These are phyloP conservation scores for Allomyces macrogynus DNA, from an alignment of 192 early-diverging fungal genomes.

Conservation along the genomic window DNA sequence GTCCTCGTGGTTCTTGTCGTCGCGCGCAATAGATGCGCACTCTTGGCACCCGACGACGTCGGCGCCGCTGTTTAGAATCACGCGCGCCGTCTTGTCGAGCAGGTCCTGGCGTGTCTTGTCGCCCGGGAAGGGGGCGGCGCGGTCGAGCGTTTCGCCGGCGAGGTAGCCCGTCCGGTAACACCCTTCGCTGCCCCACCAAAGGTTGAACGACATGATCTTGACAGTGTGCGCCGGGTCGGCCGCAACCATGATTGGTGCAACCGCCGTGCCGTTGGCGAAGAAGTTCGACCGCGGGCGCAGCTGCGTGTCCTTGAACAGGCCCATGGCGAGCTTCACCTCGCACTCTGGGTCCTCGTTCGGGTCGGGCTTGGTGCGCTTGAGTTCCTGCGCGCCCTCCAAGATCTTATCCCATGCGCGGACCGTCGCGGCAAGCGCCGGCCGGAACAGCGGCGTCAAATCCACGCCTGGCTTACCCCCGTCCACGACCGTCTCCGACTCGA, in stretches of 20 bases:
- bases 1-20: background rate
- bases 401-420: conserved; percentile 10
- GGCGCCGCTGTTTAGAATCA: conserved; percentile 13
- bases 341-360: background rate
- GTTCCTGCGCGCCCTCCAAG: conserved; percentile 4
- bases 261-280: background rate
- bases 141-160: background rate
- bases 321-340: background rate
- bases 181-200: conserved; percentile 14
- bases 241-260: background rate
- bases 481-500: conserved; percentile 7
- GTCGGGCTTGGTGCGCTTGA: conserved; percentile 5
- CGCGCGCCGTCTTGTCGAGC: conserved; percentile 13
- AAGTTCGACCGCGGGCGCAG: background rate
- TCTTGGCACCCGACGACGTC: conserved; percentile 20
- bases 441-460: conserved; percentile 4
- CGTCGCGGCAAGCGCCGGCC: conserved; percentile 7
- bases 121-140: background rate
- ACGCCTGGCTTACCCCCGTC: background rate
- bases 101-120: conserved; percentile 3
- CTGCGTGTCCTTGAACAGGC: background rate
- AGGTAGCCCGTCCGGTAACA: background rate
- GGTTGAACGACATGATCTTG: conserved; percentile 17
- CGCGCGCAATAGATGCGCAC: background rate
- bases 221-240: background rate